Evolutionary conservation across 192 early-diverging fungal species (phyloP), one percentile per base, ranked within the genome.

Genomic region (Coemansia sp.): DNA sequence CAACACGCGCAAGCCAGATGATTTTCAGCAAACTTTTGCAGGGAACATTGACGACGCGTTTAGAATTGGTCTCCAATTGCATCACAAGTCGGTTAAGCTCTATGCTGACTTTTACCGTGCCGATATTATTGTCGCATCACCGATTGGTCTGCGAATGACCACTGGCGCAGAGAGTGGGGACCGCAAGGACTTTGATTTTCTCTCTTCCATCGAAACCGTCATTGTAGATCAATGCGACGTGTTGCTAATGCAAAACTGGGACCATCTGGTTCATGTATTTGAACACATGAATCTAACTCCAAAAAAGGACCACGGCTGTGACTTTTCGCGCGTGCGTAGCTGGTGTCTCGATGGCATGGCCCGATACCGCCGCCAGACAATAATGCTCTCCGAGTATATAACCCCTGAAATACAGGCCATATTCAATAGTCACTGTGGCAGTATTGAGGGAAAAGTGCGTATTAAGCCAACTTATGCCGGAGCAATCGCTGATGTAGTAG

Each of bases 161-260:
- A 92, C 96, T 57, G 96, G 93, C 10, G 66, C 67, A 10, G 51
- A 74, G 65, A 89, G 90, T 24, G 94, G 94, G 54, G 92, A 92
- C 82, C 93, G 94, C 69, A 75, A 86, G 31, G 96, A 98, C 57
- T 93, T 87, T 74, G 97, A 99, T 75, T 98, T 91, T 74, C 75
- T 99, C 42, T 91, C 94, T 8, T 95, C 94, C 0, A 92, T 99
- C 46, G 95, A 99, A 64, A 64, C 97, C 23, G 77, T 95, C 1
- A 88, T 99, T 58, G 66, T 96, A 11, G 95, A 98, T 73, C 88
- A 91, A 65, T 85, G 90, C 33, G 90, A 96, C 50, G 84, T 90
- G 51, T 79, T 98, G 64, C 70, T 95, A 65, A 98, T 96, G 95
- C 97, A 99, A 69, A 99, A 98, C 85, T 99, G 95, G 95, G 96